Conservation (phyloP, 495 filamentous ascomycete genomes). For the Hypoxylon lienhwacheense region DNA sequence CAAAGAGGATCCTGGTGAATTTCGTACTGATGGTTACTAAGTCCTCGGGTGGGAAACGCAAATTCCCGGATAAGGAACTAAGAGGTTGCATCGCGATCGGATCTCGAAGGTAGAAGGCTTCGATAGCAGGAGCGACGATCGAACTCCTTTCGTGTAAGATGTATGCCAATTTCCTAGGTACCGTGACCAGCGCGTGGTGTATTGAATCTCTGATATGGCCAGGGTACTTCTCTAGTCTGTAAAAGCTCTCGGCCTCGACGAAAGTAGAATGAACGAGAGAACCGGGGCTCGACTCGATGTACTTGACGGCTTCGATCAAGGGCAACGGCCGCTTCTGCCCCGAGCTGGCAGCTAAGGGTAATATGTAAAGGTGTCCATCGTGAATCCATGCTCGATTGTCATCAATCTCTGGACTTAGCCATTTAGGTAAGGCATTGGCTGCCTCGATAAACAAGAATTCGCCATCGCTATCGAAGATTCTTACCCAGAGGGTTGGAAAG, state of each 20-base stretch:
- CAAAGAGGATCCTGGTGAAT: constrained; percentile 88
- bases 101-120: constrained; percentile 92
- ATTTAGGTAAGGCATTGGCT: constrained; percentile 80
- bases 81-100: constrained; percentile 74
- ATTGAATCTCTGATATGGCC: constrained; percentile 66
- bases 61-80: constrained; percentile 44
- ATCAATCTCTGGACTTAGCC: constrained; percentile 91
- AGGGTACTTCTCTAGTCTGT: constrained; percentile 81
- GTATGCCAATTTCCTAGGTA: constrained; percentile 83
- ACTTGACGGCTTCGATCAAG: constrained; percentile 60
- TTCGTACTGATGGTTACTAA: constrained; percentile 74
- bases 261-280: constrained; percentile 64
- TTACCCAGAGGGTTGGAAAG: constrained; percentile 77
- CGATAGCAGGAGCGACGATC: constrained; percentile 77
- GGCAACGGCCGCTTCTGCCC: constrained; percentile 52
- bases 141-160: constrained; percentile 72
- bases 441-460: constrained; percentile 96
- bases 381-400: constrained; percentile 85
- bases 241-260: constrained; percentile 88
- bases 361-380: constrained; percentile 69
- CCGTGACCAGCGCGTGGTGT: constrained; percentile 68
- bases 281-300: constrained; percentile 56
- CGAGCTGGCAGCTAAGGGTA: constrained; percentile 54
- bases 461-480: constrained; percentile 83
- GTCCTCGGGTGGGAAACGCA: constrained; percentile 71